Evolutionary conservation across 108 stramenopile genomes (phyloP), one percentile per base, ranked within the genome.

Genomic region (Parietichytrium sp.): DNA sequence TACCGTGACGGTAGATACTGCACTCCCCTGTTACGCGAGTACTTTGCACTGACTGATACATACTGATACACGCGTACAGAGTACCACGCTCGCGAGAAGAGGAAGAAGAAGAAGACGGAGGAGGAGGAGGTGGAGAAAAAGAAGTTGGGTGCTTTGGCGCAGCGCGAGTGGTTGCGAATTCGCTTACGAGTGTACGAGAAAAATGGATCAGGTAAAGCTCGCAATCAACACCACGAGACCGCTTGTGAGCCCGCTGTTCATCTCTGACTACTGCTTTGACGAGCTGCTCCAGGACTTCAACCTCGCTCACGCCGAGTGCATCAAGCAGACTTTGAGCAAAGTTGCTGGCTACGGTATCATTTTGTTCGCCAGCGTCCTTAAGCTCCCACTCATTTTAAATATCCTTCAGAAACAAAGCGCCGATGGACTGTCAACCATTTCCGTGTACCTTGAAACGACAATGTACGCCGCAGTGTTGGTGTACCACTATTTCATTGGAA

Each of bases 371-470:
- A 72, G 20, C 6, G 42, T 72, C 20, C 61, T 72, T 2, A 72
- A 72, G 61, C 6, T 72, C 38, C 61, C 61, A 42, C 61, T 72
- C 38, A 72, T 72, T 42, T 10, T 8, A 8, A 72, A 72, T 3
- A 72, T 72, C 20, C 10, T 72, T 25, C 10, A 10, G 33, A 25
- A 2, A 20, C 6, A 23, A 8, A 45, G 38, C 20, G 61, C 45
- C 33, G 61, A 72, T 45, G 61, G 61, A 6, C 42, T 72, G 1
- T 72, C 61, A 10, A 72, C 61, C 12, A 72, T 42, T 7, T 72
- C 61, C 0, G 20, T 72, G 61, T 72, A 72, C 33, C 61, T 72
- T 7, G 61, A 72, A 72, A 72, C 61, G 0, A 72, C 20, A n/a
- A 72, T 72, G 61, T 72, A 72, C 61, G 20, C 25, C 15, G 10